These are phyloP conservation scores for Acanthamoeba castellanii DNA, from an alignment of 208 protist genomes.

Conservation along the genomic window DNA sequence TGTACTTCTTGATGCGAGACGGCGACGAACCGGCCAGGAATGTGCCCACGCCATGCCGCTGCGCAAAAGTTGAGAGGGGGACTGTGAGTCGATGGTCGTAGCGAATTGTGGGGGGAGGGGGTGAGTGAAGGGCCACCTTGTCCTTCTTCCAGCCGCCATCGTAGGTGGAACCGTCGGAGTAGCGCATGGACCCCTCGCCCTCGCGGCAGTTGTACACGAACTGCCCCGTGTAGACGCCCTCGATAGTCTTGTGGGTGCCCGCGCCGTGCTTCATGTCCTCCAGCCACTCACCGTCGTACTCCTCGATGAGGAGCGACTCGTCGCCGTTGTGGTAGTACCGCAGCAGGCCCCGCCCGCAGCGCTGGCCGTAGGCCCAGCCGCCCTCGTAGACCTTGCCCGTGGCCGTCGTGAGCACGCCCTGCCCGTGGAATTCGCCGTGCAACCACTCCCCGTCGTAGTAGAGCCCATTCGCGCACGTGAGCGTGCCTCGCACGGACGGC, in stretches of 20 bases:
- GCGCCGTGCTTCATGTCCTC: conserved; percentile 62
- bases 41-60: conserved; percentile 25
- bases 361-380: conserved; percentile 16
- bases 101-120: not conserved
- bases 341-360: not conserved
- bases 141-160: conserved; percentile 57
- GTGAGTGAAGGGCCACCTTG: not conserved
- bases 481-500: conserved; percentile 7
- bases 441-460: conserved; percentile 63
- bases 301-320: conserved; percentile 31
- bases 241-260: conserved; percentile 1
- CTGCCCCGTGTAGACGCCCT: conserved; percentile 56
- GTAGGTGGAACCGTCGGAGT: conserved; percentile 27
- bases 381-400: conserved; percentile 66
- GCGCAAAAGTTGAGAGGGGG: not conserved
- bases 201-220: conserved; percentile 45
- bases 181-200: conserved; percentile 42
- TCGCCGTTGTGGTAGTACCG: conserved; percentile 1
- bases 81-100: too few species aligned
- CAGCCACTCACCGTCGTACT: conserved; percentile 61
- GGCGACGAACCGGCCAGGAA: not conserved
- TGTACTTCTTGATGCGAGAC: conserved; percentile 48
- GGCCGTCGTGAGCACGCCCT: not conserved
- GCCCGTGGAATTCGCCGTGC: conserved; percentile 45
- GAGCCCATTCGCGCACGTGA: conserved; percentile 31